Base-by-base conservation (phyloP, 2,329 filamentous ascomycete genomes). In the Aspergillus novoparasiticus region DNA sequence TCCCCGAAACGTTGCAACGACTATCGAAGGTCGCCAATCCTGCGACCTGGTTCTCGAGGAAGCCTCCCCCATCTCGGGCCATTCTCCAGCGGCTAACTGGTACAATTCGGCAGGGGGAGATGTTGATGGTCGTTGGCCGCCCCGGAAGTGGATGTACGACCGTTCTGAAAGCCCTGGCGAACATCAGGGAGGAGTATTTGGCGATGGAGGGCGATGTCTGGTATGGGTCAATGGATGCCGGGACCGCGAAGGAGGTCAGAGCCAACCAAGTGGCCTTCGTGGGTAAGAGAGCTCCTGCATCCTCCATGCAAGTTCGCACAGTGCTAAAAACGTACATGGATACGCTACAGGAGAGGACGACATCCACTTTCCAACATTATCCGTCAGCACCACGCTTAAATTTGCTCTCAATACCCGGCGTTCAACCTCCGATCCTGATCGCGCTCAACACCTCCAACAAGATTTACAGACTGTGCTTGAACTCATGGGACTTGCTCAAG, bases 91-190 rank as follows among this genome's bases (percentile, higher is more conserved):
- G 23, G 6, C 23, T 48, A 3, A 23, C 21, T 26, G 45, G 45
- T 16, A 23, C 6, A 3, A 23, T 48, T 14, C 3, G 12, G 12
- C 14, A 41, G 10, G 51, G 51, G 12, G 59, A 96, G 82, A 96
- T 96, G 92, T 85, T 93, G 0, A 82, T 94, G 1, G 91, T 94
- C 0, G 82, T 94, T 8, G 91, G 92, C 45, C 86, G 88, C 66
- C 92, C 92, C 0, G 91, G 91, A 0, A 88, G 86, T 1, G 88
- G 88, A 28, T 90, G 88, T 73, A 89, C 87, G 1, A 89, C 88
- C 0, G 89, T 90, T 68, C 82, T 90, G 60, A 89, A 88, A 76
- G 81, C 85, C 1, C 87, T 90, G 60, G 83, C 87, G 30, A 89
- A 89, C 72, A 87, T 89, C 73, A 83, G 85, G 43, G 84, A 80